phyloP scores from a whole-genome alignment of 2,329 filamentous ascomycete genomes.

The Botrytis sinoallii region DNA sequence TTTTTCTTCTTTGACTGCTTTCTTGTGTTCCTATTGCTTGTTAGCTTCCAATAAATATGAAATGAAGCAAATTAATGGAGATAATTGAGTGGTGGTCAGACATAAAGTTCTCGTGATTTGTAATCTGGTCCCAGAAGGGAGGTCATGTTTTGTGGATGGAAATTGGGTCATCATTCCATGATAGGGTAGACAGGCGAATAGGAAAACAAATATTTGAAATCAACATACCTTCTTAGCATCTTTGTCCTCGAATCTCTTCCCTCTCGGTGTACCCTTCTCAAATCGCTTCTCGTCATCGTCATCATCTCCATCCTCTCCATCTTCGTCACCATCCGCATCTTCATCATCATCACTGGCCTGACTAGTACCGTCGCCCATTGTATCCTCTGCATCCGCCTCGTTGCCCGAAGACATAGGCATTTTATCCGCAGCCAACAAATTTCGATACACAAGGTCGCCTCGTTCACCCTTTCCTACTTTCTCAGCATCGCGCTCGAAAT shows the following conservation, averaged over 20 bases:
- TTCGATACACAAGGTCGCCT: conserved; percentile 77
- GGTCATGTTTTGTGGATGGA: conserved; percentile 17
- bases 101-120: conserved; percentile 15
- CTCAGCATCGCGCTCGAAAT: conserved; percentile 86
- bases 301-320: conserved; percentile 37
- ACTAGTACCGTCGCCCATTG: conserved; percentile 41
- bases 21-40: conserved; percentile 64
- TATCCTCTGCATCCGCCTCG: conserved; percentile 42
- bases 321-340: conserved; percentile 43
- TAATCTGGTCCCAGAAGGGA: conserved; percentile 16
- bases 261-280: conserved; percentile 67
- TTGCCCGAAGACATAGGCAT: conserved; percentile 44
- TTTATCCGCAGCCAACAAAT: conserved; percentile 69
- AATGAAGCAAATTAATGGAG: neutral
- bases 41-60: neutral
- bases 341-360: conserved; percentile 37
- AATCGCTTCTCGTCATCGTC: conserved; percentile 53
- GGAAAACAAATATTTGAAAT: conserved; percentile 8
- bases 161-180: conserved; percentile 15
- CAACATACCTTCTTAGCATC: conserved; percentile 70
- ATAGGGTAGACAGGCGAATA: conserved; percentile 18
- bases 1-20: conserved; percentile 91
- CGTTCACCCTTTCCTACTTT: conserved; percentile 71
- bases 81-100: conserved; percentile 5
- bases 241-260: conserved; percentile 87